Base-by-base conservation (phyloP, 164 flowering plant species). In the Chimonanthus praecox region DNA sequence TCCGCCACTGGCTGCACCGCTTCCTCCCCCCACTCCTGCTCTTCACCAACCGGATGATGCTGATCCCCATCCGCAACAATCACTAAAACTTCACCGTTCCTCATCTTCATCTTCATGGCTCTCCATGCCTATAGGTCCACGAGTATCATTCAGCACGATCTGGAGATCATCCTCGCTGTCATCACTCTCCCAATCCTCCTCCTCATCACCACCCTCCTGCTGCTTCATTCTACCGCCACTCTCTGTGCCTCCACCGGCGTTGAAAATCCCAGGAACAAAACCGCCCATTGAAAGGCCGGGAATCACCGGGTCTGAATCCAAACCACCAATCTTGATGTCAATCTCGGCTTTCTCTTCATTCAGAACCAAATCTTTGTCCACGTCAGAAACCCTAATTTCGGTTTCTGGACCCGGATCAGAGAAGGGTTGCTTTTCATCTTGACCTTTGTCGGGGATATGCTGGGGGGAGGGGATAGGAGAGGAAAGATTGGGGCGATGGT, bases 121-220 rank as follows among this genome's bases (percentile, higher is more conserved):
- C 71, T 83, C 87, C 83, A 81, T 69, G 3, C 79, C 85, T 69
- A 76, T 71, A 11, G 81, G 86, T 16, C 80, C 87, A 45, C 76
- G 50, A 21, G 78, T 77, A 48, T 91, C 98, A 77, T 96, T 94
- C 78, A 96, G 83, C 20, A 96, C 97, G 75, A 96, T 96, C 85
- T 91, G 94, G 82, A 96, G 80, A 84, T 92, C 99, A 73, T 92
- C 99, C 58, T 96, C 98, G 77, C 99, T 96, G 49, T 94, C 96
- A 82, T 76, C 78, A 18, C 97, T 92, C 64, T 90, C 97, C 91
- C 94, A 90, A 73, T 89, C 96, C 46, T 89, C 94, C 11, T 80
- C 89, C 8, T 68, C 87, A 18, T 66, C 84, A 47, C 72, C 72
- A 15, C n/a, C 74, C 0, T 45, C 70, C 60, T 54, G 11, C n/a